phyloP scores from a whole-genome alignment of 176 grass and related monocot genomes.

The Tuctoria greenei region DNA sequence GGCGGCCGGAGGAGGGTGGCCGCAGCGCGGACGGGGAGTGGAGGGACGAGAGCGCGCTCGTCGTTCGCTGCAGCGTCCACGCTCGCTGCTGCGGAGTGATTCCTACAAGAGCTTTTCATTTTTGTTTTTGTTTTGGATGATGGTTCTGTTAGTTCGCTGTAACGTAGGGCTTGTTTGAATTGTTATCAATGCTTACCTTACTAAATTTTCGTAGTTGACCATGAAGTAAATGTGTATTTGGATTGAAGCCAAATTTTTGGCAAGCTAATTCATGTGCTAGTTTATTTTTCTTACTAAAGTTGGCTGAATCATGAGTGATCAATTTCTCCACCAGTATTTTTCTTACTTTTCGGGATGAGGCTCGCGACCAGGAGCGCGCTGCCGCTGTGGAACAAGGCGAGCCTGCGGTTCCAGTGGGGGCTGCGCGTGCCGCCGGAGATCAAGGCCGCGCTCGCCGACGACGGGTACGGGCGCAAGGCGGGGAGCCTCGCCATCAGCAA shows the following conservation, averaged over 20 bases:
- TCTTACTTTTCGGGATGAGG: constrained; percentile 60
- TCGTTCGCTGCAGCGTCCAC: not conserved
- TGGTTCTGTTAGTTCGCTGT: no score
- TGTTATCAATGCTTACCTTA: no score
- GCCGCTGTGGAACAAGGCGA: constrained; percentile 57
- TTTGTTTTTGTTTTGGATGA: not conserved
- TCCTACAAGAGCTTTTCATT: not conserved
- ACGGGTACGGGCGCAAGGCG: constrained; percentile 39
- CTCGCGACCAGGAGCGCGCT: constrained; percentile 65
- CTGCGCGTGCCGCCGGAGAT: constrained; percentile 72
- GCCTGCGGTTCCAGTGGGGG: constrained; percentile 78
- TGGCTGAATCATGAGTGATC: no score
- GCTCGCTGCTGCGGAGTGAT: not conserved
- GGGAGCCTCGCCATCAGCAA: constrained; percentile 56
- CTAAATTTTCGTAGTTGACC: no score
- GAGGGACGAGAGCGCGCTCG: not conserved
- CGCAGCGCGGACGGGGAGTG: not conserved
- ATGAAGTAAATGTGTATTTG: no score
- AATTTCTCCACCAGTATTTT: no score
- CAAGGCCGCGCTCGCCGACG: constrained; percentile 35
- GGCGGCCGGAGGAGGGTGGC: not conserved
- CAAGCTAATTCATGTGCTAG: no score
- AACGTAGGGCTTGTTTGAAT: no score
- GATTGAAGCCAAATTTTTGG: no score
- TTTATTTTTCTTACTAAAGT: no score